These are phyloP conservation scores for Obba rivulosa DNA, from an alignment of 768 basidiomycete species.

Conservation along the genomic window DNA sequence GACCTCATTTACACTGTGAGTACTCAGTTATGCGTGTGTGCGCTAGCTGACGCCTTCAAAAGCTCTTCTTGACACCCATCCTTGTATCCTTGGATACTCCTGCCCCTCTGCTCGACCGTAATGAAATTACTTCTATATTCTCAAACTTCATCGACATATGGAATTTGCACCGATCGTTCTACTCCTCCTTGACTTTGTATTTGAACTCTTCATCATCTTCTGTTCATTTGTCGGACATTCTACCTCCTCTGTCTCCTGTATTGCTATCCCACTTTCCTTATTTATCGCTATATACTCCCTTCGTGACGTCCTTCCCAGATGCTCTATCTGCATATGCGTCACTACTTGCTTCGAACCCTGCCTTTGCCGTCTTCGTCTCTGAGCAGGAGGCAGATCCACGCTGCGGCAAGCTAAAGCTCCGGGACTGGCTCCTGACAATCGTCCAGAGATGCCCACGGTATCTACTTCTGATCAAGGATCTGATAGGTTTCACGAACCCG, in stretches of 20 bases:
- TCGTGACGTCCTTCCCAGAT: slow-evolving; percentile 72
- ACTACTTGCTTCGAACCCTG: slow-evolving; percentile 47
- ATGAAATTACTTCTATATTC: slow-evolving; percentile 69
- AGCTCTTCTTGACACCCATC: slow-evolving; percentile 83
- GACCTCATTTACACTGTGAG: slow-evolving; percentile 77
- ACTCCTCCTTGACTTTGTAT: slow-evolving; percentile 49
- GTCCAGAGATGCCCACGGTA: slow-evolving; percentile 89
- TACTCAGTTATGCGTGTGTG: slow-evolving; percentile 5
- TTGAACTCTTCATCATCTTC: slow-evolving; percentile 27
- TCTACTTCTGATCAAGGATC: slow-evolving; percentile 75
- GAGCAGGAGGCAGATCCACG: slow-evolving; percentile 62
- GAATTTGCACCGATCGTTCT: slow-evolving; percentile 80
- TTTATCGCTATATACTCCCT: slow-evolving; percentile 81
- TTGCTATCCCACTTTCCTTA: slow-evolving; percentile 84
- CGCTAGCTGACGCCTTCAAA: slow-evolving; percentile 7
- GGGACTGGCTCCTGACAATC: slow-evolving; percentile 83
- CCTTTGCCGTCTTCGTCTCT: slow-evolving; percentile 60
- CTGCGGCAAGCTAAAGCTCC: slow-evolving; percentile 70
- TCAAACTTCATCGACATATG: slow-evolving; percentile 90
- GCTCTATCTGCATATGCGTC: slow-evolving; percentile 54
- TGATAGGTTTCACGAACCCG: slow-evolving; percentile 59
- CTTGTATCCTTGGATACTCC: slow-evolving; percentile 67
- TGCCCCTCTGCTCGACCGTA: slow-evolving; percentile 62
- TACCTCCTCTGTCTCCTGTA: slow-evolving; percentile 47
- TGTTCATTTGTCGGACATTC: slow-evolving; percentile 19